Base-by-base conservation (phyloP, 1,284 basidiomycete genomes). In the Heterobasidion annosum region DNA sequence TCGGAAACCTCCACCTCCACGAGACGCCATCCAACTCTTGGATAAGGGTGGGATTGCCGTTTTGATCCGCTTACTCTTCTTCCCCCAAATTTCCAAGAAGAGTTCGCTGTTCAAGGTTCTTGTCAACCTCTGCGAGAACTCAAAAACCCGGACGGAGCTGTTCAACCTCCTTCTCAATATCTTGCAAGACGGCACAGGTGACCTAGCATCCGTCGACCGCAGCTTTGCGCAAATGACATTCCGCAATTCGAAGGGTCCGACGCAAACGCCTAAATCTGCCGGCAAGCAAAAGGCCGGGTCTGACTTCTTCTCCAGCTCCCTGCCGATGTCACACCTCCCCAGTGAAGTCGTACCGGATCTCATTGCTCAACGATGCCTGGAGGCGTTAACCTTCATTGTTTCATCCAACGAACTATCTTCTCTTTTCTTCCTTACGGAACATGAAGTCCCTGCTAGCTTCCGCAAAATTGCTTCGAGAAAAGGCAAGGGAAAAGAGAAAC, bases 51-150 rank as follows among this genome's bases (percentile, higher is more conserved):
- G 94, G 6, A 82, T 99, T 50, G 91, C 95, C 1, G 86, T 91
- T 19, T 83, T 99, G 7, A 85, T 98, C 35, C 87, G 96, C 35
- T 79, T 99, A 8, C 81, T 99, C 18, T 99, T 98, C 79, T 98
- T 95, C 79, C 97, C 96, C 6, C 91, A 98, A 62, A 86, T 94
- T 44, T 75, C 93, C 58, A 86, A 85, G 70, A 92, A 93, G 72
- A 88, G 83, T 43, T 74, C 89, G 19, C 77, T 99, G 18, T 91
- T 93, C 70, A 90, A 91, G 67, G 89, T 98, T 1, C 82, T 99
- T 33, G 87, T 92, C 59, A 96, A 99, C 67, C 77, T 99, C 4
- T 98, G 94, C 69, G 94, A 99, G 72, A 99, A 99, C 67, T 76
- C 83, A 2, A 93, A 90, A 67, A 96, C 95, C 1, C 82, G 96